Evolutionary conservation across 495 filamentous ascomycete species (phyloP), one percentile per base, ranked within the genome.

Genomic region (Xylaria nigripes): DNA sequence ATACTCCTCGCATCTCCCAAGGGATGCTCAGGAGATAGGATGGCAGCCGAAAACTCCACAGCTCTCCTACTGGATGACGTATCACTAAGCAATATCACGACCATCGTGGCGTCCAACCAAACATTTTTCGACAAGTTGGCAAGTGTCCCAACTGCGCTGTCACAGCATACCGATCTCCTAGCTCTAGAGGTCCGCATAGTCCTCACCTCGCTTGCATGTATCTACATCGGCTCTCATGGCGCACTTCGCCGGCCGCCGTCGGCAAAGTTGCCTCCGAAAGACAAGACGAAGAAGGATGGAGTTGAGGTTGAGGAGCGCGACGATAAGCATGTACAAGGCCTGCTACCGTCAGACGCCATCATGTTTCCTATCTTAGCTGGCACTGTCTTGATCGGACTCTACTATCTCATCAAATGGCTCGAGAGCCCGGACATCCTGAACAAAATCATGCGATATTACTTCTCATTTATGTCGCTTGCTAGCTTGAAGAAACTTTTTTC

Each of bases 331-430:
- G 81, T 88, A 69, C 90, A 96, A 57, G 87, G 86, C 1, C 69
- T 98, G 29, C 72, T 76, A 18, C 85, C 89, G 2, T 84, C 80
- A 0, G 93, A 97, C 71, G 93, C 90, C 29, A 76, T 97, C 58
- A 73, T 93, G 68, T 86, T 96, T 47, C 93, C 93, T 7, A 58
- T 96, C n/a, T 70, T 87, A 30, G 92, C 90, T 8, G 93, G 84
- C 5, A 54, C 71, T 2, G 81, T 84, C 0, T 80, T 98, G 9
- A 76, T 84, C 25, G 84, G 82, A 0, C 76, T 98, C 12, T 97
- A 96, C 70, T 81, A 91, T 61, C 75, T 96, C 48, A 89, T 97
- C 65, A 89, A 94, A 61, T 94, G 85, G 78, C 76, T 95, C 23
- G 78, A 93, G 58, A 87, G 95, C 61, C 83, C 92, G 0, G 74